A percentile compares a stretch with the other conserved stretches of the same genome.
Evolutionary conservation across 768 basidiomycete genomes (phyloP).

Genomic region (Termitomyces sp.): DNA sequence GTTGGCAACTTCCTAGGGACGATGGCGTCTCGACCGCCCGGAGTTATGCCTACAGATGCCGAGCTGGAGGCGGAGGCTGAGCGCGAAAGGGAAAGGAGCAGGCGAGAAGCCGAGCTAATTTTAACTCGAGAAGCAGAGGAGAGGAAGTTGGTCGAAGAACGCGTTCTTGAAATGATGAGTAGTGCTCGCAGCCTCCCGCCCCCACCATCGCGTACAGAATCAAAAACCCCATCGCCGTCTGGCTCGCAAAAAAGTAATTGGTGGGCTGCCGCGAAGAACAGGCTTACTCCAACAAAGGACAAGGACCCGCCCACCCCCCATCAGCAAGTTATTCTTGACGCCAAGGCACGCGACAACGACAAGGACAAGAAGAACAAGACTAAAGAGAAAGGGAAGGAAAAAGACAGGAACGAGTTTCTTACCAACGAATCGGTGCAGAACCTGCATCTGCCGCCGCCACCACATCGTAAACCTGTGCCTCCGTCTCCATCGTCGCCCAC

Average conservation of each 20-base stretch:
- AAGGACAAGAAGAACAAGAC: slow-evolving; percentile 41
- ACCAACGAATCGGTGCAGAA: slow-evolving; percentile 51
- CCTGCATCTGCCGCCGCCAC: slow-evolving; percentile 38
- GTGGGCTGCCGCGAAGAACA: slow-evolving; percentile 75
- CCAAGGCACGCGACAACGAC: slow-evolving; percentile 63
- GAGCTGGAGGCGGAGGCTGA: slow-evolving; percentile 81
- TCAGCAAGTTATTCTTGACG: slow-evolving; percentile 74
- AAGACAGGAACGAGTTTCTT: slow-evolving; percentile 53
- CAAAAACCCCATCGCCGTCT: slow-evolving; percentile 59
- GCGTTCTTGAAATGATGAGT: slow-evolving; percentile 71
- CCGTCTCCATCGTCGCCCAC: slow-evolving; percentile 62
- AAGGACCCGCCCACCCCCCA: slow-evolving; percentile 75
- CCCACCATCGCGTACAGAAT: slow-evolving; percentile 59
- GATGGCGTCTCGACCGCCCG: slow-evolving; percentile 36
- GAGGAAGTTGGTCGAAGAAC: slow-evolving; percentile 63
- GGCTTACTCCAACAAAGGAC: slow-evolving; percentile 74
- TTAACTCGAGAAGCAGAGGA: slow-evolving; percentile 68
- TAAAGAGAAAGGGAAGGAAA: slow-evolving; percentile 58
- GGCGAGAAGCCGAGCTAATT: slow-evolving; percentile 76
- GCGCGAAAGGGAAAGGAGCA: slow-evolving; percentile 67
- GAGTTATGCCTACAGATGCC: slow-evolving; percentile 55
- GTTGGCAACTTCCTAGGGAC: slow-evolving; percentile 64
- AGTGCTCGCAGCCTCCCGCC: slow-evolving; percentile 42
- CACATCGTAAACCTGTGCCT: slow-evolving; percentile 42
- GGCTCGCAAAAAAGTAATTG: slow-evolving; percentile 55